Evolutionary conservation across 164 flowering plant species (phyloP).

Genomic region (Macadamia integrifolia): DNA sequence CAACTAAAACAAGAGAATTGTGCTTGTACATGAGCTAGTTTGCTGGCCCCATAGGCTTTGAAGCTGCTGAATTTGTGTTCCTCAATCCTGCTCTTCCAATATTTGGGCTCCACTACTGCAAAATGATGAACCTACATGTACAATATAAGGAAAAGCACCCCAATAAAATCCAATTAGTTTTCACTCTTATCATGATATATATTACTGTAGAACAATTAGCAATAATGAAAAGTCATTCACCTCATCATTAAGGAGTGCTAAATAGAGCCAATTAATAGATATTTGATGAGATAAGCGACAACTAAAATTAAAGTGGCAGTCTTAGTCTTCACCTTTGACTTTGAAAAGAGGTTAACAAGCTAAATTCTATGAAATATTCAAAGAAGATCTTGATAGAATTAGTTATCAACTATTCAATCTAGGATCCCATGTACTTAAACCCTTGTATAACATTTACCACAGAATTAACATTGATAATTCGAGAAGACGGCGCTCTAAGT

Average conservation of each 20-base stretch:
- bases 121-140: conserved; percentile 23
- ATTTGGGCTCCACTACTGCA: conserved; percentile 13
- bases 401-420: too few relatives aligned
- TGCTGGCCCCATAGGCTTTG: conserved; percentile 22
- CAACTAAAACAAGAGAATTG: not conserved
- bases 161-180: not conserved
- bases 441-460: conserved; percentile 13
- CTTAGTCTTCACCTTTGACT: too few relatives aligned
- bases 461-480: conserved; percentile 34
- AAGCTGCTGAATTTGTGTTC: conserved; percentile 16
- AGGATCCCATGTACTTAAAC: too few relatives aligned
- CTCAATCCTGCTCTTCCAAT: conserved; percentile 21
- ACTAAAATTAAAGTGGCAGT: too few relatives aligned
- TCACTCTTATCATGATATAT: not conserved
- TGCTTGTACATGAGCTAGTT: conserved; percentile 20
- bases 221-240: too few relatives aligned
- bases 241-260: too few relatives aligned
- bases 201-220: too few relatives aligned
- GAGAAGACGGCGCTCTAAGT: conserved; percentile 20
- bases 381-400: too few relatives aligned
- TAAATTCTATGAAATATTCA: too few relatives aligned
- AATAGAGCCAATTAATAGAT: too few relatives aligned
- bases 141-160: not conserved
- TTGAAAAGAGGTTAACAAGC: too few relatives aligned
- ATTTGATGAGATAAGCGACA: too few relatives aligned